These are phyloP conservation scores for Monilinia laxa DNA, from an alignment of 2,329 filamentous ascomycete genomes.

Conservation along the genomic window DNA sequence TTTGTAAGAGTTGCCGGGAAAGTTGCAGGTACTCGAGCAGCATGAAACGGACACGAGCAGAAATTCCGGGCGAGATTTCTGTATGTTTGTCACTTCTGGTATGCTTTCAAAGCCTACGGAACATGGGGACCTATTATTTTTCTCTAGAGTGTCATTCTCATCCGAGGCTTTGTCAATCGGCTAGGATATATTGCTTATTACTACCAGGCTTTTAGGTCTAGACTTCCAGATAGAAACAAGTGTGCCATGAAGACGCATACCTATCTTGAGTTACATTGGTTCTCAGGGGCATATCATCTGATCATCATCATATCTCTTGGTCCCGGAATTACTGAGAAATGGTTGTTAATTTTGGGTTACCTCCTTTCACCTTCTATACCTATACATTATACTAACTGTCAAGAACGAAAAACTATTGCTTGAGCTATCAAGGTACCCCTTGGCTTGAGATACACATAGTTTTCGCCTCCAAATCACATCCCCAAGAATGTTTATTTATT, in stretches of 20 bases:
- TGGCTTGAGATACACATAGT: neutral
- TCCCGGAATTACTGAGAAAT: conserved; percentile 6
- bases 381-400: neutral
- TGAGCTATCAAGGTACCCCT: neutral
- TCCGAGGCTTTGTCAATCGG: neutral
- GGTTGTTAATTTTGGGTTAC: neutral
- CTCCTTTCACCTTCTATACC: conserved; percentile 2
- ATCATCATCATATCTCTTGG: conserved; percentile 15
- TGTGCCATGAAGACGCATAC: conserved; percentile 2
- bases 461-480: neutral
- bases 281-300: conserved; percentile 15
- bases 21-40: neutral
- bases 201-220: conserved; percentile 1
- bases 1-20: neutral
- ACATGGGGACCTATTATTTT: neutral
- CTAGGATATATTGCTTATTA: neutral
- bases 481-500: neutral
- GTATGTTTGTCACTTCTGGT: conserved; percentile 8
- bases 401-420: neutral
- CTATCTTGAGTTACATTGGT: conserved; percentile 19
- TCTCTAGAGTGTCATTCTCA: conserved; percentile 3
- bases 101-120: neutral
- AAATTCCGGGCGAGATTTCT: neutral
- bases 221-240: neutral
- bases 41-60: conserved; percentile 3